Evolutionary conservation across 169 alveolate genomes (phyloP).

Genomic region (Cryptosporidium parvum): DNA sequence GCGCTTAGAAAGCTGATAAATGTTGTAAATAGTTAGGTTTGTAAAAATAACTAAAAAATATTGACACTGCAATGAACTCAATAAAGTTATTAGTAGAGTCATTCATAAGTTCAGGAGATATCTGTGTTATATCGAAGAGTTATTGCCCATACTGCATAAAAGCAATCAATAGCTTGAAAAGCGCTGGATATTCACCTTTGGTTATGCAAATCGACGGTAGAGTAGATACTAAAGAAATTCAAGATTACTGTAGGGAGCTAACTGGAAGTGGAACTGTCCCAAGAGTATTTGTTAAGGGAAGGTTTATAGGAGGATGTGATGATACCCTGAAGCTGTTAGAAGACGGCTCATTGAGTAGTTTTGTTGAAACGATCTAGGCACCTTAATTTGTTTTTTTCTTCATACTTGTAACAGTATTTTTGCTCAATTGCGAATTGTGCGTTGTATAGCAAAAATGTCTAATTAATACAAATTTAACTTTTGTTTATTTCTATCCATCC

Average conservation of each 20-base stretch:
- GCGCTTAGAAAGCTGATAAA: too few species aligned
- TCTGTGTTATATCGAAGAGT: slow-evolving; percentile 42
- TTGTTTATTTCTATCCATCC: not conserved
- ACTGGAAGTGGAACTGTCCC: slow-evolving; percentile 83
- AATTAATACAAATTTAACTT: not conserved
- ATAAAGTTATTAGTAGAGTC: slow-evolving; percentile 23
- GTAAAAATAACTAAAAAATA: not conserved
- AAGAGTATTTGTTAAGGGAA: slow-evolving; percentile 79
- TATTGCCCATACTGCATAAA: slow-evolving; percentile 53
- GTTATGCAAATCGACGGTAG: slow-evolving; percentile 77
- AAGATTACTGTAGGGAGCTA: slow-evolving; percentile 73
- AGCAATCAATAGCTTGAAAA: slow-evolving; percentile 26
- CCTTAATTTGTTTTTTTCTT: not conserved
- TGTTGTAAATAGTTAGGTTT: too few species aligned
- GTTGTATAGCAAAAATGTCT: not conserved
- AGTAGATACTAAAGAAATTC: slow-evolving; percentile 76
- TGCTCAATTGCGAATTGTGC: not conserved
- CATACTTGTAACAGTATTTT: not conserved
- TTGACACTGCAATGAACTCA: not conserved
- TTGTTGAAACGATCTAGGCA: not conserved
- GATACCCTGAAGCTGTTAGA: slow-evolving; percentile 73
- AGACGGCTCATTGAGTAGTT: slow-evolving; percentile 21
- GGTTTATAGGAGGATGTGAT: slow-evolving; percentile 82
- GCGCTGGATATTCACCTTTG: slow-evolving; percentile 39
- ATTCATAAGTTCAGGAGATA: slow-evolving; percentile 18